These are phyloP conservation scores for Elaeis oleifera DNA, from an alignment of 202 grass and related monocot genomes.

Conservation along the genomic window DNA sequence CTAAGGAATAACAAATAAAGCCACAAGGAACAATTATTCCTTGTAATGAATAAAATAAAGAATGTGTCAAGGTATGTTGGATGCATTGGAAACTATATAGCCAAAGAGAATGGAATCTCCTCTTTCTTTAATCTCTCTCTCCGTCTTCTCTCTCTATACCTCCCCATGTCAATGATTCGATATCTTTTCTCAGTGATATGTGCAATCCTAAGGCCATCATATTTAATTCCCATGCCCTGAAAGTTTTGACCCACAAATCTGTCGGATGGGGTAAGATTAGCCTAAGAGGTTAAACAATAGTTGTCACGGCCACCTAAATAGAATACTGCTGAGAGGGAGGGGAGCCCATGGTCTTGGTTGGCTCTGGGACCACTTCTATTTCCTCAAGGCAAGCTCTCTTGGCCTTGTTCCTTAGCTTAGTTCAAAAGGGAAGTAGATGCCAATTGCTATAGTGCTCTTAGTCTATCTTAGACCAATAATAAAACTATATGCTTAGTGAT, in stretches of 20 bases:
- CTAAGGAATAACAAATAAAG: constrained; percentile 21
- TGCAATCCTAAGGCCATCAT: not conserved
- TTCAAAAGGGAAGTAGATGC: too few species aligned
- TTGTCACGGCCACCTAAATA: too few species aligned
- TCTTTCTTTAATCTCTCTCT: constrained; percentile 23
- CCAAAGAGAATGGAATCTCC: constrained; percentile 50
- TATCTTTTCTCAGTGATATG: constrained; percentile 3
- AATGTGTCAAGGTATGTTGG: constrained; percentile 1
- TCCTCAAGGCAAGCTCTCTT: too few species aligned
- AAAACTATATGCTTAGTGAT: too few species aligned
- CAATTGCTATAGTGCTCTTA: too few species aligned
- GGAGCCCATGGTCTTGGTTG: too few species aligned
- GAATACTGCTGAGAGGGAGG: too few species aligned
- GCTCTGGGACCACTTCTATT: too few species aligned
- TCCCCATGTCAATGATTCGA: not conserved
- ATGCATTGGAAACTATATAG: constrained; percentile 1
- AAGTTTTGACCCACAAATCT: not conserved
- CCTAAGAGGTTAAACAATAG: too few species aligned
- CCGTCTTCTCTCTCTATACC: constrained; percentile 5
- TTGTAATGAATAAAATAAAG: constrained; percentile 13
- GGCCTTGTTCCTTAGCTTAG: too few species aligned
- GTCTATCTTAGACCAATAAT: too few species aligned
- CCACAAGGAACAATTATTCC: constrained; percentile 44
- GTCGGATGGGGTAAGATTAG: too few species aligned
- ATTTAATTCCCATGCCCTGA: not conserved